Conservation (phyloP, 768 basidiomycete species). For the Pulveroboletus sp. region DNA sequence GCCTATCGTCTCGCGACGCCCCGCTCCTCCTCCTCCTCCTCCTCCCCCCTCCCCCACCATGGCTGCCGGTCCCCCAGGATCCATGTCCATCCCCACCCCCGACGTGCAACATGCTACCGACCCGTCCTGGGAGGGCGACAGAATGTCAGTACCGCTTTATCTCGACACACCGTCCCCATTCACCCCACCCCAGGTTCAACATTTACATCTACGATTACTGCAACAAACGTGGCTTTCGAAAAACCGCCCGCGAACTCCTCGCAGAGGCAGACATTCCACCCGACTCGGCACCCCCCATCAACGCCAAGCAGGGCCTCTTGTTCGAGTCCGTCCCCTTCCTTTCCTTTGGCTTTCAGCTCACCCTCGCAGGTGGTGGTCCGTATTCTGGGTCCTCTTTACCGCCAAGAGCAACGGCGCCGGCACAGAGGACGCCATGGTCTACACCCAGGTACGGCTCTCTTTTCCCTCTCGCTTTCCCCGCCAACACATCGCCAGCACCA, state of each 20-base stretch:
- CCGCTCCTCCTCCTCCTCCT: not conserved
- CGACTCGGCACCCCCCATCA: constrained; percentile 71
- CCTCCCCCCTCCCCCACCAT: constrained; percentile 6
- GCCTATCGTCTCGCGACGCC: constrained; percentile 9
- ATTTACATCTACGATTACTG: constrained; percentile 90
- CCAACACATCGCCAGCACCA: constrained; percentile 35
- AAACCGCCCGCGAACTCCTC: constrained; percentile 67
- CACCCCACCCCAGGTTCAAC: constrained; percentile 62
- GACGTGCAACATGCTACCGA: constrained; percentile 23
- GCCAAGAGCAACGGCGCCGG: constrained; percentile 70
- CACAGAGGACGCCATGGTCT: constrained; percentile 69
- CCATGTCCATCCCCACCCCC: constrained; percentile 17
- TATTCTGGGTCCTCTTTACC: constrained; percentile 83
- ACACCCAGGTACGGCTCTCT: constrained; percentile 55
- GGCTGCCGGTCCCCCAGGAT: constrained; percentile 23
- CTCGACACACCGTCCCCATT: constrained; percentile 1
- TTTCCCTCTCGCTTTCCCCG: constrained; percentile 4
- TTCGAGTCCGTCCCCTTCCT: constrained; percentile 61
- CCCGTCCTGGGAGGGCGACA: constrained; percentile 81
- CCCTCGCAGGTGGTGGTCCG: constrained; percentile 75
- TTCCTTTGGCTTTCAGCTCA: not conserved
- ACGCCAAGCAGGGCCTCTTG: constrained; percentile 77
- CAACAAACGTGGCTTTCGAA: constrained; percentile 71
- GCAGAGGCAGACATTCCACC: constrained; percentile 62
- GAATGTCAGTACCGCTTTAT: constrained; percentile 53